Conservation (phyloP, 169 alveolate genomes). For the Plasmodium knowlesi region DNA sequence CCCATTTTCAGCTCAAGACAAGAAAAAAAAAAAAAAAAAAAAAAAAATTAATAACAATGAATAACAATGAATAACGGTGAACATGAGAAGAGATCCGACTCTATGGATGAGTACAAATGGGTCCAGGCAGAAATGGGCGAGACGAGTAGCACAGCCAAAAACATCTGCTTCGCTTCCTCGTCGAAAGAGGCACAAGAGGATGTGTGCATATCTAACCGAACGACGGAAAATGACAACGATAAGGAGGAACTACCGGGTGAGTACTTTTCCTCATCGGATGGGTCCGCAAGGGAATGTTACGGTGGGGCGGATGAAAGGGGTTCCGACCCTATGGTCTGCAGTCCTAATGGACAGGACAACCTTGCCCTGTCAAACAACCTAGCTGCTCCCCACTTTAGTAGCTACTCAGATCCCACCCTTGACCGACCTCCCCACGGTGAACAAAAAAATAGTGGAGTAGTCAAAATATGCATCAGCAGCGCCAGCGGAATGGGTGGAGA, state of each 20-base stretch:
- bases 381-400: neutral
- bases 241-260: neutral
- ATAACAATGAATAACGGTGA: neutral
- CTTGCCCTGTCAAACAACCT: neutral
- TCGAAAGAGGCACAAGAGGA: neutral
- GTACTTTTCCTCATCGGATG: neutral
- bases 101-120: neutral
- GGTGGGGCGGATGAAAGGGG: neutral
- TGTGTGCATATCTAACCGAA: constrained; percentile 21
- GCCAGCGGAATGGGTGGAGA: neutral
- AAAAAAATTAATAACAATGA: neutral
- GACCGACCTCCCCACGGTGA: neutral
- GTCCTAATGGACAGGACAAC: neutral
- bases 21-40: neutral
- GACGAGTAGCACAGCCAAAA: neutral
- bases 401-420: neutral
- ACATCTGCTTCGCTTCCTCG: neutral
- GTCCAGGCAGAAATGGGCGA: neutral
- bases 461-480: constrained; percentile 15
- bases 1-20: neutral
- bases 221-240: constrained; percentile 28
- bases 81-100: neutral
- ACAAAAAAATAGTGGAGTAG: neutral
- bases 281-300: neutral
- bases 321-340: neutral